Conservation (phyloP, 129 eudicot genomes). For the Kitagawia praeruptora region DNA sequence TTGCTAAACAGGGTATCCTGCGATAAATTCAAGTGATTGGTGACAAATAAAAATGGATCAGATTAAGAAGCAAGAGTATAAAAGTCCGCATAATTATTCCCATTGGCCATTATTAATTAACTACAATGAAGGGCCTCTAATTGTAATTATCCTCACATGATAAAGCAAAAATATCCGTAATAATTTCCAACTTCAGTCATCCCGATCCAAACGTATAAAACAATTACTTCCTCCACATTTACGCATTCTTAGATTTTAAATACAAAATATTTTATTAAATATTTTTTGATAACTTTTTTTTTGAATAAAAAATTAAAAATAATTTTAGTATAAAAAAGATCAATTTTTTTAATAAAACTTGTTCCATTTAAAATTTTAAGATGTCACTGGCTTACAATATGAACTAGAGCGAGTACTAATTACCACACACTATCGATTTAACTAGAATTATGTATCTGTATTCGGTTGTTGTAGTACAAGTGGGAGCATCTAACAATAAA, state of each 20-base stretch:
- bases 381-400: no score
- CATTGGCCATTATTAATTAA: not conserved
- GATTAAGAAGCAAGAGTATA: not conserved
- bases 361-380: no score
- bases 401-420: no score
- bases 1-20: no score
- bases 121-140: not conserved
- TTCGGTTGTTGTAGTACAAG: not conserved
- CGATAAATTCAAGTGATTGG: not conserved
- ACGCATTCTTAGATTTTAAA: no score
- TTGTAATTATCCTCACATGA: not conserved
- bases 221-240: not conserved
- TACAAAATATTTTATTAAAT: no score
- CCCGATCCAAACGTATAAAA: not conserved
- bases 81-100: not conserved
- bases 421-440: not conserved
- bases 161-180: not conserved
- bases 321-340: no score
- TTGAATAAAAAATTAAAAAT: no score
- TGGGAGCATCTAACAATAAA: constrained; percentile 2
- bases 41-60: no score
- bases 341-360: no score
- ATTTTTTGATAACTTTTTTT: no score
- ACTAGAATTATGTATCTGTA: not conserved
- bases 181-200: not conserved